phyloP scores from a whole-genome alignment of 129 eudicot species.

The Pseudognaphalium luteoalbum region DNA sequence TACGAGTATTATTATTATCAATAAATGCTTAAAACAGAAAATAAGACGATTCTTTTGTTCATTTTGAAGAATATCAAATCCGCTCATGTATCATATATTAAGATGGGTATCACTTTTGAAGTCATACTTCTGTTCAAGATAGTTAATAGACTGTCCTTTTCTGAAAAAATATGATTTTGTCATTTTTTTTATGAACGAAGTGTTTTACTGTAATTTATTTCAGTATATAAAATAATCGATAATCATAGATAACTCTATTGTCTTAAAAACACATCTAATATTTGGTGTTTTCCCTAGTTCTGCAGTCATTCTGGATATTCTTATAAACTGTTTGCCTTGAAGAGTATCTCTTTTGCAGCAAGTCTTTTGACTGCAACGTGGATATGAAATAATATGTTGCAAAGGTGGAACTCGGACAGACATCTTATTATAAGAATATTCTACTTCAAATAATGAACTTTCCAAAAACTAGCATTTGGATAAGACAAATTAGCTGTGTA shows the following conservation, averaged over 20 bases:
- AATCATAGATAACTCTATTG: conserved; percentile 1
- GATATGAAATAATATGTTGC: too few relatives aligned
- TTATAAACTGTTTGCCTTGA: too few relatives aligned
- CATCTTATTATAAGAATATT: conserved; percentile 13
- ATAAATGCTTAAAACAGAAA: not conserved
- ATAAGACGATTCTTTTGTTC: not conserved
- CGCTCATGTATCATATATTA: not conserved
- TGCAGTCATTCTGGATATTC: too few relatives aligned
- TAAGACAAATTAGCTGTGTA: conserved; percentile 12
- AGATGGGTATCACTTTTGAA: too few relatives aligned
- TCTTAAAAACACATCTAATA: not conserved
- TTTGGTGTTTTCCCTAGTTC: too few relatives aligned
- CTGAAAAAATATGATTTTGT: conserved; percentile 1
- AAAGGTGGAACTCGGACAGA: conserved; percentile 2
- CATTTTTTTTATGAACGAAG: not conserved
- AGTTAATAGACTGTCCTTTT: too few relatives aligned
- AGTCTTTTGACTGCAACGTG: not conserved
- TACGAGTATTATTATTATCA: not conserved
- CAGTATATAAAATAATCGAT: conserved; percentile 1
- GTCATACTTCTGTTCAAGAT: too few relatives aligned
- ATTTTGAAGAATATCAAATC: not conserved
- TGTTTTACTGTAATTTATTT: not conserved
- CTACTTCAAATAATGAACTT: not conserved
- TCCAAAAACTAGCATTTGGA: not conserved
- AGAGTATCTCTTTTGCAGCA: too few relatives aligned